These are phyloP conservation scores for Stachybotrys chlorohalonatus DNA, from an alignment of 2,329 filamentous ascomycete genomes.

Conservation along the genomic window DNA sequence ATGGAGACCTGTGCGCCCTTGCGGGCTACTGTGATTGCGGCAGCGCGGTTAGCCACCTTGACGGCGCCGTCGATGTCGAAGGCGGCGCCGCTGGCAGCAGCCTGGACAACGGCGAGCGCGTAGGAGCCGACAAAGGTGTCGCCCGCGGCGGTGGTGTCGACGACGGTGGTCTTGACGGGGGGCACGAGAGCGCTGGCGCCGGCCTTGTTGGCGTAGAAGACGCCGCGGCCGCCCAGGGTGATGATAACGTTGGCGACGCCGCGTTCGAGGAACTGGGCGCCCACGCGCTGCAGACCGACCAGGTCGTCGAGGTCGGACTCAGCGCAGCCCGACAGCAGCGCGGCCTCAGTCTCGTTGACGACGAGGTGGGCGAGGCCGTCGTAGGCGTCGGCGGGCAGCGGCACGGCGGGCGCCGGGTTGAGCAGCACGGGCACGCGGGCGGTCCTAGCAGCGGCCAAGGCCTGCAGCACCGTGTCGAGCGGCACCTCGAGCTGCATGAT, in stretches of 20 bases:
- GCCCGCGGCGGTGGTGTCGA: slow-evolving; percentile 90
- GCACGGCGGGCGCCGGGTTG: slow-evolving; percentile 74
- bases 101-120: slow-evolving; percentile 57
- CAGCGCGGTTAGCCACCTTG: slow-evolving; percentile 41
- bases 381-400: slow-evolving; percentile 59
- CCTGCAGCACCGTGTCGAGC: slow-evolving; percentile 52
- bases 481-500: slow-evolving; percentile 76
- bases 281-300: slow-evolving; percentile 37
- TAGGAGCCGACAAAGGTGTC: slow-evolving; percentile 93
- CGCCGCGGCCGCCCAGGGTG: slow-evolving; percentile 76
- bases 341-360: slow-evolving; percentile 85
- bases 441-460: slow-evolving; percentile 41
- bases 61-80: slow-evolving; percentile 50
- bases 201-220: slow-evolving; percentile 48
- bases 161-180: slow-evolving; percentile 63
- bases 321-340: slow-evolving; percentile 53
- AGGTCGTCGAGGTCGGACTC: slow-evolving; percentile 39
- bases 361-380: slow-evolving; percentile 65
- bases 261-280: slow-evolving; percentile 50
- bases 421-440: slow-evolving; percentile 57
- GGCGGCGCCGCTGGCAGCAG: slow-evolving; percentile 17
- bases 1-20: slow-evolving; percentile 35
- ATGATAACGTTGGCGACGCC: slow-evolving; percentile 74
- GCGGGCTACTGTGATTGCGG: slow-evolving; percentile 30
- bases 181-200: slow-evolving; percentile 39